Evolutionary conservation across 2,329 filamentous ascomycete species (phyloP).

Genomic region (Pestalotiopsis sp.): DNA sequence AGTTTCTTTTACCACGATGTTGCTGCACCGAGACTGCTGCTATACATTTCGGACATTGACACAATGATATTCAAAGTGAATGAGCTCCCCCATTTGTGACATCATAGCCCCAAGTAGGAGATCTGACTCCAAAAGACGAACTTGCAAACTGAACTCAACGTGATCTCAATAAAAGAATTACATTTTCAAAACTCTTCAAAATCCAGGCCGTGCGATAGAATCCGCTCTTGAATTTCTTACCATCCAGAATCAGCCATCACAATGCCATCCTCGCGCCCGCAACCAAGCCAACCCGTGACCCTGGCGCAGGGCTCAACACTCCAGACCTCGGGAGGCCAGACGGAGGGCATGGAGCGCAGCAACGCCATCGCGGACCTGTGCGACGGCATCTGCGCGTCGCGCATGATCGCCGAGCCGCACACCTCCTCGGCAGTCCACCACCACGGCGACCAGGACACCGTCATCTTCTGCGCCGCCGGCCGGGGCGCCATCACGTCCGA

Average conservation of each 20-base stretch:
- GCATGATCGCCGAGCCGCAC: constrained; percentile 29
- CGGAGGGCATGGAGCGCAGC: constrained; percentile 52
- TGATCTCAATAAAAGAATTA: not conserved
- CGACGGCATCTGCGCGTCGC: constrained; percentile 51
- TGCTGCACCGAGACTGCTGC: too few relatives aligned
- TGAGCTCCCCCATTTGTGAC: constrained; percentile 1
- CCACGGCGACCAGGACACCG: constrained; percentile 55
- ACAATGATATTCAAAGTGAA: not conserved
- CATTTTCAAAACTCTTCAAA: not conserved
- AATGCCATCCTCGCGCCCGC: constrained; percentile 20
- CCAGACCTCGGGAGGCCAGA: constrained; percentile 46
- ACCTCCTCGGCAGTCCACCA: constrained; percentile 54
- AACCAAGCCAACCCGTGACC: constrained; percentile 35
- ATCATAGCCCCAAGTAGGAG: not conserved
- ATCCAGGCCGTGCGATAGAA: not conserved
- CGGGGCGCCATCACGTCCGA: constrained; percentile 52
- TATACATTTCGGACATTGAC: too few relatives aligned
- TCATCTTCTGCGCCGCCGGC: constrained; percentile 54
- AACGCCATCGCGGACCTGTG: constrained; percentile 51
- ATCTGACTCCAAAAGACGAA: not conserved
- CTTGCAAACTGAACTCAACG: not conserved
- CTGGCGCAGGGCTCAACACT: constrained; percentile 38
- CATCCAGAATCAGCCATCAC: not conserved
- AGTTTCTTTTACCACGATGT: too few relatives aligned
- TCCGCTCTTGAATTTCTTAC: not conserved